These are phyloP conservation scores for Chalciporus sphaerocephalus DNA, from an alignment of 768 basidiomycete species.

Conservation along the genomic window DNA sequence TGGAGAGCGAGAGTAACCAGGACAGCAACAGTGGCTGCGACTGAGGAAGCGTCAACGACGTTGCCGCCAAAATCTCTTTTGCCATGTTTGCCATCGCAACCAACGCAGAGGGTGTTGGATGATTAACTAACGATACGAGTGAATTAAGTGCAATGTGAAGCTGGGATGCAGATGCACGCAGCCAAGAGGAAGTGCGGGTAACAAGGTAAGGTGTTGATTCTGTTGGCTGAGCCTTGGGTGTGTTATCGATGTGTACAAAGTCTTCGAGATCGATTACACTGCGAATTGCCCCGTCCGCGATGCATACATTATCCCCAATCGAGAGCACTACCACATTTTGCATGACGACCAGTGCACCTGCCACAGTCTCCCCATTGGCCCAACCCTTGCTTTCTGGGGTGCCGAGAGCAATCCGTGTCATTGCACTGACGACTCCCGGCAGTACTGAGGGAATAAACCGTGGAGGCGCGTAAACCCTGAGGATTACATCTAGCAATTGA, in stretches of 20 bases:
- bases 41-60: slow-evolving; percentile 61
- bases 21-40: slow-evolving; percentile 65
- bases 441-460: slow-evolving; percentile 66
- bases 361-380: slow-evolving; percentile 68
- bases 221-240: slow-evolving; percentile 14
- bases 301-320: slow-evolving; percentile 66
- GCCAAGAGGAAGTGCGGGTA: slow-evolving; percentile 70
- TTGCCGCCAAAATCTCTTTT: slow-evolving; percentile 45
- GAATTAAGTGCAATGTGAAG: slow-evolving; percentile 78
- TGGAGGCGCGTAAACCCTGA: slow-evolving; percentile 45
- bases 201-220: slow-evolving; percentile 43
- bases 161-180: slow-evolving; percentile 77
- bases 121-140: slow-evolving; percentile 64
- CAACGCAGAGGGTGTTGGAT: slow-evolving; percentile 66
- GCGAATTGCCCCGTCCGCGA: slow-evolving; percentile 53
- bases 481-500: slow-evolving; percentile 48
- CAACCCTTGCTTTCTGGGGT: slow-evolving; percentile 53
- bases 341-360: slow-evolving; percentile 55
- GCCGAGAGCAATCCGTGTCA: slow-evolving; percentile 68
- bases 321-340: slow-evolving; percentile 49
- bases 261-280: slow-evolving; percentile 61
- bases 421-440: slow-evolving; percentile 77
- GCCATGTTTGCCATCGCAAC: slow-evolving; percentile 55
- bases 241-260: slow-evolving; percentile 37
- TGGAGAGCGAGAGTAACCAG: slow-evolving; percentile 69